These are phyloP conservation scores for Brassica carinata DNA, from an alignment of 345 rosid species.

Conservation along the genomic window DNA sequence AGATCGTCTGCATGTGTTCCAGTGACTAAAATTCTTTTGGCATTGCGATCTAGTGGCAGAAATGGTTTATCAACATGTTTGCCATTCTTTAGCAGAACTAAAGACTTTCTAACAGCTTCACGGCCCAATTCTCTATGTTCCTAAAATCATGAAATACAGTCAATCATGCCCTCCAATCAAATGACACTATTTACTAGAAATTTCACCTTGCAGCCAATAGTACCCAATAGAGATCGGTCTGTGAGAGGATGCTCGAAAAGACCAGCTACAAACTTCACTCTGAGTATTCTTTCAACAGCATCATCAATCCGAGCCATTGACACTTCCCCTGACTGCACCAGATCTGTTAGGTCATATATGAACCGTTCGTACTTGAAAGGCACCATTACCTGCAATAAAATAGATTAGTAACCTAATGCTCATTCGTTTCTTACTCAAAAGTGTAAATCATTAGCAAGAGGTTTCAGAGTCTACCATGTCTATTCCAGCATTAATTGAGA, in stretches of 20 bases:
- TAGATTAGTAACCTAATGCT: background rate
- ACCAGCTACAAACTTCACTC: conserved; percentile 86
- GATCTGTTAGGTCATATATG: conserved; percentile 47
- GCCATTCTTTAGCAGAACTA: conserved; percentile 78
- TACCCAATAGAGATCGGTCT: conserved; percentile 63
- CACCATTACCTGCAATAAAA: conserved; percentile 69
- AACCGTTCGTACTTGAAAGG: conserved; percentile 59
- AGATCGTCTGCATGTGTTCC: conserved; percentile 78
- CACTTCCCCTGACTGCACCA: conserved; percentile 79
- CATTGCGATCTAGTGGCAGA: conserved; percentile 62
- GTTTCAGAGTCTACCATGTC: conserved; percentile 62
- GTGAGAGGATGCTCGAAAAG: conserved; percentile 77
- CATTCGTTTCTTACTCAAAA: background rate
- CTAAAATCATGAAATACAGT: conserved; percentile 32
- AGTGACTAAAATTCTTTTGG: conserved; percentile 58
- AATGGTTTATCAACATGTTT: conserved; percentile 43
- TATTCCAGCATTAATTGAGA: conserved; percentile 79
- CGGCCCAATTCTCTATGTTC: conserved; percentile 67
- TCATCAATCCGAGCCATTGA: conserved; percentile 65
- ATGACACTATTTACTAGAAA: conserved; percentile 46
- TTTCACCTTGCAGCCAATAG: conserved; percentile 80
- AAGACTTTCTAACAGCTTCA: conserved; percentile 83
- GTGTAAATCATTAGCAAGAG: background rate
- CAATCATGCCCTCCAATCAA: background rate
- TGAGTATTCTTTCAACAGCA: conserved; percentile 81